Evolutionary conservation across 495 filamentous ascomycete species (phyloP), one percentile per base, ranked within the genome.

Genomic region (Pyrenula aspistea): DNA sequence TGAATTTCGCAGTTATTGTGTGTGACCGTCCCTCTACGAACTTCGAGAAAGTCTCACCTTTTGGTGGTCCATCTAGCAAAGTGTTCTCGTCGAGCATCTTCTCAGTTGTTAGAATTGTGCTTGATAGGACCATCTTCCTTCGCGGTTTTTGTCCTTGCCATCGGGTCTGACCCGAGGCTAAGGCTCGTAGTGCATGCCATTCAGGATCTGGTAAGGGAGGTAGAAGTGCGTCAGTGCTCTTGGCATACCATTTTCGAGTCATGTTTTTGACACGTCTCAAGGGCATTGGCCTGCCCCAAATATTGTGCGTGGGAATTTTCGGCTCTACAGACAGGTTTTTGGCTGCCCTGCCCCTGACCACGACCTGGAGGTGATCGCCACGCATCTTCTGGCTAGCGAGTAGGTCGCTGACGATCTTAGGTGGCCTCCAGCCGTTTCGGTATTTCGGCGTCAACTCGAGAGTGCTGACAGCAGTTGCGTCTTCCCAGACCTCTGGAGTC

Each of bases 151-250:
- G 31, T 8, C 31, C 31, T 4, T 42, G 4, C 31, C 31, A 42
- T 42, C 15, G 31, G 61, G 54, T 54, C 49, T 65, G 25, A 1
- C 86, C 90, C 11, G 68, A 61, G 0, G 82, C 73, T 11, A 95
- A 61, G 19, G 73, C 76, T 12, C 76, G 67, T 10, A 98, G 68
- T 25, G 75, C 62, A 23, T 78, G 68, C 73, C 86, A 87, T 57
- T 93, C 88, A 15, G 71, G 59, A 22, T 71, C 59, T 0, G 86
- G 83, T 0, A 96, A 60, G 1, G 93, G 93, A 4, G 91, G 88
- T n/a, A 87, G 66, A 2, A 89, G 61, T 50, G 73, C 75, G 0
- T 71, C 64, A 20, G 88, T 71, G 48, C 81, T 67, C 0, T 60
- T 36, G 0, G 70, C 74, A 70, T 87, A 91, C 73, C 81, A 83